Percentiles rank a stretch among this genome's conserved stretches.
Evolutionary conservation across 108 stramenopile genomes (phyloP).

Genomic region (Bacterosira constricta): DNA sequence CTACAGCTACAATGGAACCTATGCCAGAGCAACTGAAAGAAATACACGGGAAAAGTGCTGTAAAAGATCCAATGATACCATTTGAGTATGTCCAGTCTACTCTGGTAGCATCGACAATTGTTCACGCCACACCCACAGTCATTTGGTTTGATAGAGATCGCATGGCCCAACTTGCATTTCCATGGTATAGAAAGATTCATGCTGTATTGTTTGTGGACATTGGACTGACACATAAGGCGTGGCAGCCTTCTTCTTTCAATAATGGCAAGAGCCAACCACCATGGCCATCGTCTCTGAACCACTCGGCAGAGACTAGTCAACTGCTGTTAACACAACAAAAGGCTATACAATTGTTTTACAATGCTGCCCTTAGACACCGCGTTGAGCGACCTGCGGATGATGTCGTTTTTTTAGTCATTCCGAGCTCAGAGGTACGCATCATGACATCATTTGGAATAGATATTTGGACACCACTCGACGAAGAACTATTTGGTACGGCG

Average conservation of each 20-base stretch:
- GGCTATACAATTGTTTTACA: constrained; percentile 52
- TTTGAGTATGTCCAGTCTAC: constrained; percentile 24
- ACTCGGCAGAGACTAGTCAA: constrained; percentile 14
- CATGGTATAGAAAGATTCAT: constrained; percentile 57
- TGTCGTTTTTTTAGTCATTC: constrained; percentile 70
- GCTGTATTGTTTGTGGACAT: constrained; percentile 66
- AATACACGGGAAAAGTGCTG: background rate
- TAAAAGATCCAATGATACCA: constrained; percentile 15
- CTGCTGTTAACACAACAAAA: constrained; percentile 21
- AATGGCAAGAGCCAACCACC: background rate
- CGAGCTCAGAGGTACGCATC: constrained; percentile 62
- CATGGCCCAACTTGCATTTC: constrained; percentile 69
- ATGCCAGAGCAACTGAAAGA: background rate
- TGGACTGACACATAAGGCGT: constrained; percentile 22
- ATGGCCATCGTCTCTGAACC: constrained; percentile 25
- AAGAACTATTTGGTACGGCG: constrained; percentile 21
- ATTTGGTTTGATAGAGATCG: constrained; percentile 69
- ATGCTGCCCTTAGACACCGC: constrained; percentile 44
- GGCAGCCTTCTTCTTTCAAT: constrained; percentile 3
- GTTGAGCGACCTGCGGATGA: constrained; percentile 19
- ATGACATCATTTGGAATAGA: constrained; percentile 76
- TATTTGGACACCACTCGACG: constrained; percentile 70
- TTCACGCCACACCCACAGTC: constrained; percentile 56
- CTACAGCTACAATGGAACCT: background rate
- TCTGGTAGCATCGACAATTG: constrained; percentile 34